phyloP scores from a whole-genome alignment of 2,329 filamentous ascomycete species.

The Fusarium agapanthi region DNA sequence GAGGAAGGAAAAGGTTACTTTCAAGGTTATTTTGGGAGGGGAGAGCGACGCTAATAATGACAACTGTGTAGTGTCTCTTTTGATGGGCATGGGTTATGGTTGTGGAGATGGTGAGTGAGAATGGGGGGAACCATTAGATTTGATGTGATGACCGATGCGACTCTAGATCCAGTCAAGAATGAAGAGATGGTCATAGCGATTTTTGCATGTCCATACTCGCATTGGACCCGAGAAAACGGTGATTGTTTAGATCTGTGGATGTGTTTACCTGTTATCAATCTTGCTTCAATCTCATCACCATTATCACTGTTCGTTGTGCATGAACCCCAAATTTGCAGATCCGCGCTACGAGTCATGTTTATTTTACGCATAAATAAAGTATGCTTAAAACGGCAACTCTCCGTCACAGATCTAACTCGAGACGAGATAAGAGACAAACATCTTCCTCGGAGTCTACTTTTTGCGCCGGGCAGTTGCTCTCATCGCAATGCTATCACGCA shows the following conservation, averaged over 20 bases:
- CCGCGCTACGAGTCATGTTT: background rate
- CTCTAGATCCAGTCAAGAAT: background rate
- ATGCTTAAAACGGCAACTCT: background rate
- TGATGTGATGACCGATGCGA: background rate
- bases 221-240: background rate
- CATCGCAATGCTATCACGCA: background rate
- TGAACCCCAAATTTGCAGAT: background rate
- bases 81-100: background rate
- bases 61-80: constrained; percentile 5
- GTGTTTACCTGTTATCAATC: background rate
- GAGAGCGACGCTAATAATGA: constrained; percentile 3
- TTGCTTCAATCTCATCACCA: background rate
- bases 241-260: no score
- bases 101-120: constrained; percentile 15
- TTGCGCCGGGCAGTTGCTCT: background rate
- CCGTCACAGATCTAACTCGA: background rate
- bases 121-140: background rate
- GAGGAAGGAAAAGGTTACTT: background rate
- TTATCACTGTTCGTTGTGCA: background rate
- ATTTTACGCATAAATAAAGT: background rate
- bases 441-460: constrained; percentile 21
- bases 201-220: no score
- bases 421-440: background rate
- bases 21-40: background rate
- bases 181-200: background rate